phyloP scores from a whole-genome alignment of 78 protist species.

The Cyanophora paradoxa region DNA sequence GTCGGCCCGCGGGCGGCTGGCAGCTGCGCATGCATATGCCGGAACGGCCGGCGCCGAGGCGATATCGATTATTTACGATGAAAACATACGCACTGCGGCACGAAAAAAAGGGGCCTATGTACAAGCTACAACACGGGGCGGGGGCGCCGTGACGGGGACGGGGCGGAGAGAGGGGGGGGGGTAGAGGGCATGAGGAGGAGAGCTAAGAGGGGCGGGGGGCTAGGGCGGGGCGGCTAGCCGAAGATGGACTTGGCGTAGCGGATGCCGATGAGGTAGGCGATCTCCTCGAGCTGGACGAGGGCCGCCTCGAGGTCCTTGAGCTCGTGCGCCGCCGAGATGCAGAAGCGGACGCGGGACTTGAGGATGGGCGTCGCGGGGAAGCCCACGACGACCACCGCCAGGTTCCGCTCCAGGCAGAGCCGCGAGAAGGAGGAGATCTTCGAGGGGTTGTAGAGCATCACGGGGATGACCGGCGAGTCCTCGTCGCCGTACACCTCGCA shows the following conservation, averaged over 20 bases:
- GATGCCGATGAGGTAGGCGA: constrained; percentile 48
- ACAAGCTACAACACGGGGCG: too few relatives aligned
- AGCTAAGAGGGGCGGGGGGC: too few relatives aligned
- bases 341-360: constrained; percentile 87
- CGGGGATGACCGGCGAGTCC: constrained; percentile 92
- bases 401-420: not conserved
- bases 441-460: constrained; percentile 86
- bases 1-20: too few relatives aligned
- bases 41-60: too few relatives aligned
- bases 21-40: too few relatives aligned
- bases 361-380: constrained; percentile 95
- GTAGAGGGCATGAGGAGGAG: too few relatives aligned
- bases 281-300: constrained; percentile 36
- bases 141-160: too few relatives aligned
- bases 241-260: not conserved
- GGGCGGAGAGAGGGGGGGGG: too few relatives aligned
- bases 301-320: constrained; percentile 73
- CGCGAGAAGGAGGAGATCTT: constrained; percentile 60
- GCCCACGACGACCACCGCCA: constrained; percentile 96
- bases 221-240: too few relatives aligned
- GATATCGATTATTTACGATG: too few relatives aligned
- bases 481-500: constrained; percentile 67
- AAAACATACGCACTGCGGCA: too few relatives aligned
- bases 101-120: too few relatives aligned
- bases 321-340: constrained; percentile 90